These are phyloP conservation scores for Betula pendula DNA, from an alignment of 306 rosid genomes.

Conservation along the genomic window DNA sequence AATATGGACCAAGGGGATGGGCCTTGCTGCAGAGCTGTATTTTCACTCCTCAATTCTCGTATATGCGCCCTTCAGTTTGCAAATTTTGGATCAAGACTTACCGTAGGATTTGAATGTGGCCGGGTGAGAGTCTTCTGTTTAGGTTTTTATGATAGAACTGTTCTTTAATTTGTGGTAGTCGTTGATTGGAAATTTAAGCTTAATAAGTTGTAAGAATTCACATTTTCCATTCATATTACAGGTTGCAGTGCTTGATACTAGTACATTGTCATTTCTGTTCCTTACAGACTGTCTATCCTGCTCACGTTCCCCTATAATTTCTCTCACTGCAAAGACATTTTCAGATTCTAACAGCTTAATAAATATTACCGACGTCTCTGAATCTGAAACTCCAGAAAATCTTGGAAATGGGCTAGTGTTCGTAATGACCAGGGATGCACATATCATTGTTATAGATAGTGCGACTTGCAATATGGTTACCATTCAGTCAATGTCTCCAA, in stretches of 20 bases:
- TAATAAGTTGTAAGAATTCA: slow-evolving; percentile 23
- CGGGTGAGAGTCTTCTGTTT: slow-evolving; percentile 49
- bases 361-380: slow-evolving; percentile 41
- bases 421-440: slow-evolving; percentile 54
- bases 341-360: slow-evolving; percentile 40
- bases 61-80: slow-evolving; percentile 58
- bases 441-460: slow-evolving; percentile 50
- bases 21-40: slow-evolving; percentile 60
- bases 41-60: slow-evolving; percentile 62
- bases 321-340: slow-evolving; percentile 52
- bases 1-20: slow-evolving; percentile 50
- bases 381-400: slow-evolving; percentile 40
- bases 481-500: slow-evolving; percentile 40
- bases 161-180: slow-evolving; percentile 16
- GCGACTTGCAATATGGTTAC: slow-evolving; percentile 52
- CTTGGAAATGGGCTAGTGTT: slow-evolving; percentile 48
- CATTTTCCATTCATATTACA: slow-evolving; percentile 45
- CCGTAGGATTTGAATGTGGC: slow-evolving; percentile 76
- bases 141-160: slow-evolving; percentile 15
- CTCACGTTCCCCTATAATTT: slow-evolving; percentile 54
- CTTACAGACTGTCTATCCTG: slow-evolving; percentile 51
- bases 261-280: slow-evolving; percentile 60
- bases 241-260: slow-evolving; percentile 79
- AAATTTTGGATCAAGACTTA: slow-evolving; percentile 60
- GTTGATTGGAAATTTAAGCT: slow-evolving; percentile 24